Evolutionary conservation across 129 eudicot genomes (phyloP).

Genomic region (Artemisia annua): DNA sequence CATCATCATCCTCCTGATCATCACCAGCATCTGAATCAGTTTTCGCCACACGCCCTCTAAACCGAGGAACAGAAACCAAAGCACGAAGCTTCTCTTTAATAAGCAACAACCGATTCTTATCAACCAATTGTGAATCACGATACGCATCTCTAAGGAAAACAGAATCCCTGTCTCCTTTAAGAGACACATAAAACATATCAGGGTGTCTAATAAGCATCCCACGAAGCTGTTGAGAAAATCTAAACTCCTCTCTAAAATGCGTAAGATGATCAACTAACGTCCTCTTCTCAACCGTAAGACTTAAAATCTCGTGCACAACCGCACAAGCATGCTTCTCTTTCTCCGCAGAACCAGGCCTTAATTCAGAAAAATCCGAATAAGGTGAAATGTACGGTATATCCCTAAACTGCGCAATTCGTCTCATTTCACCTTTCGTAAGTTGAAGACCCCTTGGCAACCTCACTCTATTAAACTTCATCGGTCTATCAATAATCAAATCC

Average conservation of each 20-base stretch:
- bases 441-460: conserved; percentile 84
- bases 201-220: conserved; percentile 99
- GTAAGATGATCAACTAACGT: conserved; percentile 90
- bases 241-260: conserved; percentile 92
- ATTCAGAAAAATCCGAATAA: conserved; percentile 75
- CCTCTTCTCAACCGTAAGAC: conserved; percentile 83
- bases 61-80: conserved; percentile 70
- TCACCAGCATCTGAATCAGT: conserved; percentile 37
- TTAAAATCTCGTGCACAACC: conserved; percentile 88
- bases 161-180: conserved; percentile 95
- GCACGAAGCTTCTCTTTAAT: conserved; percentile 92
- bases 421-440: conserved; percentile 86
- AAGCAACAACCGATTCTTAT: conserved; percentile 67
- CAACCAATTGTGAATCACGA: conserved; percentile 83
- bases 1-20: conserved; percentile 38
- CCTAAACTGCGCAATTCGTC: conserved; percentile 66
- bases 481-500: conserved; percentile 84
- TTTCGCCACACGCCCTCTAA: conserved; percentile 41
- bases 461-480: conserved; percentile 68
- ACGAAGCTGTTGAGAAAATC: conserved; percentile 89
- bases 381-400: conserved; percentile 93
- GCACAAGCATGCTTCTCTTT: conserved; percentile 95
- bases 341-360: conserved; percentile 69
- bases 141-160: conserved; percentile 95
- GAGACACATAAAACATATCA: conserved; percentile 92